These are phyloP conservation scores for Blastobotrys serpentis DNA, from an alignment of 1,139 yeast species.

Conservation along the genomic window DNA sequence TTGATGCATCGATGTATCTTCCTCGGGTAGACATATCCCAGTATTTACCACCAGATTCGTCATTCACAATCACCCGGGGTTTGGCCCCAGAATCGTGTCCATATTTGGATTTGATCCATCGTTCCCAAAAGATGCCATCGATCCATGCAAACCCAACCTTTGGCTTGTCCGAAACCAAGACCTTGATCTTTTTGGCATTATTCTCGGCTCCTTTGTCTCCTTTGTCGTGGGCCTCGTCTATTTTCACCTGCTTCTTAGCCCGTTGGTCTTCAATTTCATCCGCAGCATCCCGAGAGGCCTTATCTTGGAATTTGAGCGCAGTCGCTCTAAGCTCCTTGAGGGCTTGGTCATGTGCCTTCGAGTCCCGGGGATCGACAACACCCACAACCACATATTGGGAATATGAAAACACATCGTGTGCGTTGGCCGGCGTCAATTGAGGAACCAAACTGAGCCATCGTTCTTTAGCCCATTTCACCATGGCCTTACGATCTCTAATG, in stretches of 20 bases:
- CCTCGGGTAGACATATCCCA: slow-evolving; percentile 37
- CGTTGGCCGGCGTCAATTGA: slow-evolving; percentile 39
- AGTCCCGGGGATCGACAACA: slow-evolving; percentile 37
- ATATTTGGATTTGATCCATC: slow-evolving; percentile 38
- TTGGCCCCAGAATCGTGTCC: slow-evolving; percentile 26
- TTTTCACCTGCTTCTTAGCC: slow-evolving; percentile 36
- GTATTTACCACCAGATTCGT: slow-evolving; percentile 32
- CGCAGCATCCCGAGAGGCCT: slow-evolving; percentile 28
- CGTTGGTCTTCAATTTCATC: slow-evolving; percentile 34
- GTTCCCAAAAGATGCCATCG: slow-evolving; percentile 39
- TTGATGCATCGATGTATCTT: slow-evolving; percentile 29
- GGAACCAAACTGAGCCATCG: slow-evolving; percentile 41
- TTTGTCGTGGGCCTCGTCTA: slow-evolving; percentile 38
- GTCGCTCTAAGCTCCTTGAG: slow-evolving; percentile 35
- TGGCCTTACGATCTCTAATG: slow-evolving; percentile 34
- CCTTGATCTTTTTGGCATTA: slow-evolving; percentile 34
- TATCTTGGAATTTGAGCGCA: slow-evolving; percentile 33
- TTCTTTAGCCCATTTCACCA: slow-evolving; percentile 37
- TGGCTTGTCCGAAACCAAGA: slow-evolving; percentile 30
- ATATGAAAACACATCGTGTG: slow-evolving; percentile 34
- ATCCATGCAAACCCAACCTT: slow-evolving; percentile 42
- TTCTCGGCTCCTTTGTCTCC: slow-evolving; percentile 37
- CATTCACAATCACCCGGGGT: slow-evolving; percentile 36
- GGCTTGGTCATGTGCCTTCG: slow-evolving; percentile 29
- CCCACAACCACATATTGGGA: slow-evolving; percentile 37